Evolutionary conservation across 164 flowering plant species (phyloP).

Genomic region (Aristolochia contorta): DNA sequence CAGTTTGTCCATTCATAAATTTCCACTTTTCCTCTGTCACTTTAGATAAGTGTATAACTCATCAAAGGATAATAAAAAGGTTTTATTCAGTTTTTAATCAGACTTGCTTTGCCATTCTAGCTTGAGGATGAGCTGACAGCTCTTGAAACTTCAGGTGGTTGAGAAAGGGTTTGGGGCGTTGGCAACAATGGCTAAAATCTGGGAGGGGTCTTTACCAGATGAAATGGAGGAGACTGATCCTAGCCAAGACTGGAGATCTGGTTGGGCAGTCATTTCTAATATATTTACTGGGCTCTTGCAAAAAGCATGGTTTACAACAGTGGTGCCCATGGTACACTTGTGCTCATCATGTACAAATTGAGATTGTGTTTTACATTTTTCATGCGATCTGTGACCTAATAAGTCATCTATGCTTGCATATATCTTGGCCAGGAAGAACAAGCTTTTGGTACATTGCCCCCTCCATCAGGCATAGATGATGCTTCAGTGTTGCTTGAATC

Average conservation of each 20-base stretch:
- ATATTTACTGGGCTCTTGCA: conserved; percentile 56
- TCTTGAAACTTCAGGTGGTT: conserved; percentile 33
- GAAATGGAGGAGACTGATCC: conserved; percentile 34
- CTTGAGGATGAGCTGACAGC: conserved; percentile 4
- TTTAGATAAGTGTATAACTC: background rate
- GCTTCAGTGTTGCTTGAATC: conserved; percentile 46
- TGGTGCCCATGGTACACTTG: conserved; percentile 21
- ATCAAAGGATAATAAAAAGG: background rate
- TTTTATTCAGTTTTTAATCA: background rate
- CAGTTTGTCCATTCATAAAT: background rate
- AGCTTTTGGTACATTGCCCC: conserved; percentile 14
- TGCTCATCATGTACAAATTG: background rate
- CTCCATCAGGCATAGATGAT: conserved; percentile 51
- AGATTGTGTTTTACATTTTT: background rate
- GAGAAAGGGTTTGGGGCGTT: conserved; percentile 59
- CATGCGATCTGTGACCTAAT: background rate
- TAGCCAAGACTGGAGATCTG: conserved; percentile 28
- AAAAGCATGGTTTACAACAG: conserved; percentile 47
- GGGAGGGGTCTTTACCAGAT: conserved; percentile 46
- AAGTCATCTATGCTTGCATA: background rate
- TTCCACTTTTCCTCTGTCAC: background rate
- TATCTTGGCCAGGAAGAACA: conserved; percentile 29
- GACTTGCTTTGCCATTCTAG: background rate
- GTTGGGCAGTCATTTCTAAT: conserved; percentile 32
- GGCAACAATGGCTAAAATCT: conserved; percentile 53